Percentiles rank a stretch among this genome's conserved stretches.
phyloP scores from a whole-genome alignment of 495 filamentous ascomycete species.

The Cairneyella variabilis region DNA sequence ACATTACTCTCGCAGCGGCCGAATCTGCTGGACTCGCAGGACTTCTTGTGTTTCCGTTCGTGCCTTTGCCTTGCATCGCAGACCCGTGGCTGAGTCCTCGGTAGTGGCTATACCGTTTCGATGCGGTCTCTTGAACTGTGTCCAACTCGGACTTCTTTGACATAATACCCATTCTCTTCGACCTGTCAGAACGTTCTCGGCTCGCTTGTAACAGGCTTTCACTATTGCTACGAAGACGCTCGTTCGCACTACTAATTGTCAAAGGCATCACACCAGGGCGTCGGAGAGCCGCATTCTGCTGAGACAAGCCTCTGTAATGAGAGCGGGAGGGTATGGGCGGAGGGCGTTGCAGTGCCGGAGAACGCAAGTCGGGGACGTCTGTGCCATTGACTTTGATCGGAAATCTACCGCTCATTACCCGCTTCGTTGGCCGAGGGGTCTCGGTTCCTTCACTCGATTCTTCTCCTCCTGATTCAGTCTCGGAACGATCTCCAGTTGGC shows the following conservation, averaged over 20 bases:
- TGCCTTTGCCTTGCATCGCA: slow-evolving; percentile 53
- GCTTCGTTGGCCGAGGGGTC: slow-evolving; percentile 71
- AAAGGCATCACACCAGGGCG: slow-evolving; percentile 68
- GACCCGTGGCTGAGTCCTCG: slow-evolving; percentile 80
- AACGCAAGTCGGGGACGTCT: slow-evolving; percentile 54
- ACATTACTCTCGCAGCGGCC: slow-evolving; percentile 49
- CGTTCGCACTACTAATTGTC: slow-evolving; percentile 63
- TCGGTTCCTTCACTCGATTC: slow-evolving; percentile 63
- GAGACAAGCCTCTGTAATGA: slow-evolving; percentile 74
- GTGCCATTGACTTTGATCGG: slow-evolving; percentile 72
- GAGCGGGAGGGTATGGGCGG: slow-evolving; percentile 73
- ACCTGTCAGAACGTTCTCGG: slow-evolving; percentile 38
- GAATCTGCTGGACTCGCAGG: slow-evolving; percentile 55
- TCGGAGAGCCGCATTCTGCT: slow-evolving; percentile 60
- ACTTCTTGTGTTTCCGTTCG: slow-evolving; percentile 42
- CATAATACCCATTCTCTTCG: slow-evolving; percentile 81
- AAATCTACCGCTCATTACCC: slow-evolving; percentile 73
- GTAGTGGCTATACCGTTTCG: slow-evolving; percentile 74
- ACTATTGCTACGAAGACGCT: slow-evolving; percentile 85
- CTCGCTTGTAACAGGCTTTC: slow-evolving; percentile 62
- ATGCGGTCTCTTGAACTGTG: slow-evolving; percentile 68
- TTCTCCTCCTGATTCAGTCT: slow-evolving; percentile 62
- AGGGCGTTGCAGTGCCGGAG: slow-evolving; percentile 60
- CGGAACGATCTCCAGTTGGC: slow-evolving; percentile 47
- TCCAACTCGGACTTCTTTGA: slow-evolving; percentile 71